These are phyloP conservation scores for Posidonia australis DNA, from an alignment of 106 monocot genomes.

Conservation along the genomic window DNA sequence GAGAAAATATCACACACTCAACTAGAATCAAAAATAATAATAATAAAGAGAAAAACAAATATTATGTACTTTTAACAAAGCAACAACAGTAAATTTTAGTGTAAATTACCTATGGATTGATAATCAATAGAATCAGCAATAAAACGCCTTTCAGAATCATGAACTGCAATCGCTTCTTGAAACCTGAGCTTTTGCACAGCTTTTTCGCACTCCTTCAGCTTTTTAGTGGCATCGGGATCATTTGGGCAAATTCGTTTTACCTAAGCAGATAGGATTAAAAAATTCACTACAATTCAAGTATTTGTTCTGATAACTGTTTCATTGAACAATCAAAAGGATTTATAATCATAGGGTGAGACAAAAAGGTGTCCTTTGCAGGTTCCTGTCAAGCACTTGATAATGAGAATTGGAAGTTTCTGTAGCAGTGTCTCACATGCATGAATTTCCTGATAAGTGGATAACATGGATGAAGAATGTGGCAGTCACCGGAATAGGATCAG, in stretches of 20 bases:
- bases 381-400: too few relatives aligned
- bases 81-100: neutral
- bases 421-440: too few relatives aligned
- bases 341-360: too few relatives aligned
- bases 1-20: too few relatives aligned
- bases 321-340: neutral
- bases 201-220: conserved; percentile 95
- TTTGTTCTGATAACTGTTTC: neutral
- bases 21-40: too few relatives aligned
- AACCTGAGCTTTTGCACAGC: conserved; percentile 91
- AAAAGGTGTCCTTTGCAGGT: too few relatives aligned
- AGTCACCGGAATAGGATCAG: too few relatives aligned
- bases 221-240: conserved; percentile 90
- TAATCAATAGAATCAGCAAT: conserved; percentile 86
- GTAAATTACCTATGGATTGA: conserved; percentile 49
- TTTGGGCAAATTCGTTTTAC: conserved; percentile 82
- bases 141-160: conserved; percentile 40
- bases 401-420: too few relatives aligned
- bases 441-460: too few relatives aligned
- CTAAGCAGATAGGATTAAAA: conserved; percentile 20
- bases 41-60: too few relatives aligned
- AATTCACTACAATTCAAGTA: neutral
- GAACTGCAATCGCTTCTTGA: conserved; percentile 89
- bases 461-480: too few relatives aligned
- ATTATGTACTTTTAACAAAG: too few relatives aligned